phyloP scores from a whole-genome alignment of 768 basidiomycete genomes.

The Pulveroboletus sp. region DNA sequence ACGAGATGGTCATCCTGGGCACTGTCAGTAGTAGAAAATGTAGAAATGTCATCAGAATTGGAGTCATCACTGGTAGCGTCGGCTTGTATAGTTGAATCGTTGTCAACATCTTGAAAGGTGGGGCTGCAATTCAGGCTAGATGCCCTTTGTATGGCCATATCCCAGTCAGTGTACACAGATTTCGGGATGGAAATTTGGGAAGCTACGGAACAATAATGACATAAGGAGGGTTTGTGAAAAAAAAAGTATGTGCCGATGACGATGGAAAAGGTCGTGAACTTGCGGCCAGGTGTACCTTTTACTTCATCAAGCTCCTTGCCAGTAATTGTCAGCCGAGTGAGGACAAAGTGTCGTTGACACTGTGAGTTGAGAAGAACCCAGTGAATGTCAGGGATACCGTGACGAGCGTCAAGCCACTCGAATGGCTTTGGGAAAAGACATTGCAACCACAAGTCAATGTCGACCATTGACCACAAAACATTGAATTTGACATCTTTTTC shows the following conservation, averaged over 20 bases:
- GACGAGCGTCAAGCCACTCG: neutral
- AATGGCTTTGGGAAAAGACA: constrained; percentile 2
- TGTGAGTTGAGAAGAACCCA: constrained; percentile 1
- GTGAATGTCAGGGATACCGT: neutral
- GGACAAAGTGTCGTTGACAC: neutral
- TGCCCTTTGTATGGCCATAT: neutral
- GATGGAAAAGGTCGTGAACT: neutral
- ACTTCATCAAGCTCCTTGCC: constrained; percentile 2
- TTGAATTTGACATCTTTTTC: neutral
- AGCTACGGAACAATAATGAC: neutral
- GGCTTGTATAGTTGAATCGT: neutral
- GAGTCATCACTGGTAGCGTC: neutral
- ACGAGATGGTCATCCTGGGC: too few species aligned
- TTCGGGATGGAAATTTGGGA: neutral
- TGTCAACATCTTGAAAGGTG: neutral
- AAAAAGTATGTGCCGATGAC: neutral
- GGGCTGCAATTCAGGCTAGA: neutral
- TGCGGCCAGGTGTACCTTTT: neutral
- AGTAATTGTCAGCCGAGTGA: neutral
- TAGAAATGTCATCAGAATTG: too few species aligned
- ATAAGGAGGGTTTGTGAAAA: neutral
- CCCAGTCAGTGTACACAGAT: neutral
- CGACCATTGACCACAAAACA: neutral
- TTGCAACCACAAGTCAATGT: neutral
- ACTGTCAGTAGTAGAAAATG: too few species aligned